Evolutionary conservation across 176 grass and related monocot genomes (phyloP), one percentile per base, ranked within the genome.

Genomic region (Tuctoria greenei): DNA sequence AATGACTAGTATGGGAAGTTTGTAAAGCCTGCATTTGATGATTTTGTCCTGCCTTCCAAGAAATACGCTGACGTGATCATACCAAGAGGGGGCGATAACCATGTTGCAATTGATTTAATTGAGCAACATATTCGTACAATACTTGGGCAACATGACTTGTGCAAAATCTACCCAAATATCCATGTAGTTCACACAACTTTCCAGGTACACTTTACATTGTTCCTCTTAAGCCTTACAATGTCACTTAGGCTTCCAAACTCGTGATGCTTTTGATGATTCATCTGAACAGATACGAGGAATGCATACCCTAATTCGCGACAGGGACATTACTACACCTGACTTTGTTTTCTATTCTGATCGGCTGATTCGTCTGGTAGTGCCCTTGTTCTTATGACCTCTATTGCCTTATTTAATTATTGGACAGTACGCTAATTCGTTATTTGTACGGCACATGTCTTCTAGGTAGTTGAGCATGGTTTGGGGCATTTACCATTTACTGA

Each of bases 11-110:
- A 97, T 64, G 89, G 74, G 46, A 97, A 78, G 77, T 97, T 93
- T 80, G 93, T 97, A 81, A 97, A 93, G 82, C 93, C 93, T 46
- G 83, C 90, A 6, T 97, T 93, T 20, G 90, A 97, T 62, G 90
- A 93, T 77, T 93, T 97, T 71, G 89, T 93, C 81, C 86, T 90
- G 14, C 90, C 93, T 45, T 93, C 93, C 6, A 97, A 97, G 85
- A 97, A 97, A 85, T 97, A 87, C 85, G 93, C 93, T 82, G 93
- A 97, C 82, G 91, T 97, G 38, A 97, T 93, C 71, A 97, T 97
- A 64, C 93, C 93, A 23, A 85, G 86, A 82, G 93, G 90, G 16
- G 91, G 87, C 73, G 90, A 97, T 78, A 97, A 97, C 77, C 83
- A 93, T 86, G 90, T 97, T 65, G 93, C 93, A 52, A 87, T 97